Evolutionary conservation across 2,329 filamentous ascomycete species (phyloP).

Genomic region (Aureobasidium uvarum): DNA sequence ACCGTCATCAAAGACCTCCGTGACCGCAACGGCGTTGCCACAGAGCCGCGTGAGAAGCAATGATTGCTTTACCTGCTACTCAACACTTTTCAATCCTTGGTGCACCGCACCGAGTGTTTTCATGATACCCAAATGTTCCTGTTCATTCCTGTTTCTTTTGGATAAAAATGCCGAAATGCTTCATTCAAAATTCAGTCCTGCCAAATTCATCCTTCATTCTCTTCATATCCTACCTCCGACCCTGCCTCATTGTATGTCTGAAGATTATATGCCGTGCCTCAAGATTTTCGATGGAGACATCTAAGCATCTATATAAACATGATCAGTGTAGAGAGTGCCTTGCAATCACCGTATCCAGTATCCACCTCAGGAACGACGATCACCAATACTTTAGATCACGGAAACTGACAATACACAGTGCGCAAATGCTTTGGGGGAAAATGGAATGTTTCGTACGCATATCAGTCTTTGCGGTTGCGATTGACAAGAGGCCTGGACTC

Average conservation of each 20-base stretch:
- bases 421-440: too few species aligned
- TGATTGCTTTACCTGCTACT: background rate
- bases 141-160: background rate
- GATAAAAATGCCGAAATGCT: background rate
- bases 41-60: conserved; percentile 3
- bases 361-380: too few species aligned
- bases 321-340: too few species aligned
- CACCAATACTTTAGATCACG: too few species aligned
- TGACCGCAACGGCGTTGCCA: conserved; percentile 2
- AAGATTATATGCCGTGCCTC: background rate
- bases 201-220: background rate
- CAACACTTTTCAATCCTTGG: background rate
- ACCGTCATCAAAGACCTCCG: conserved; percentile 50
- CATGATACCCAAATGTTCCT: conserved; percentile 11
- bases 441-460: too few species aligned
- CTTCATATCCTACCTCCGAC: background rate
- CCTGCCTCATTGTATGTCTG: background rate
- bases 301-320: too few species aligned
- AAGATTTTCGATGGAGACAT: too few species aligned
- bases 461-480: background rate
- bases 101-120: background rate
- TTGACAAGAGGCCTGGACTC: background rate
- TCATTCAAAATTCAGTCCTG: background rate
- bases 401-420: too few species aligned
- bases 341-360: too few species aligned